These are phyloP conservation scores for Sporothrix variecibatus DNA, from an alignment of 2,329 filamentous ascomycete genomes.

Conservation along the genomic window DNA sequence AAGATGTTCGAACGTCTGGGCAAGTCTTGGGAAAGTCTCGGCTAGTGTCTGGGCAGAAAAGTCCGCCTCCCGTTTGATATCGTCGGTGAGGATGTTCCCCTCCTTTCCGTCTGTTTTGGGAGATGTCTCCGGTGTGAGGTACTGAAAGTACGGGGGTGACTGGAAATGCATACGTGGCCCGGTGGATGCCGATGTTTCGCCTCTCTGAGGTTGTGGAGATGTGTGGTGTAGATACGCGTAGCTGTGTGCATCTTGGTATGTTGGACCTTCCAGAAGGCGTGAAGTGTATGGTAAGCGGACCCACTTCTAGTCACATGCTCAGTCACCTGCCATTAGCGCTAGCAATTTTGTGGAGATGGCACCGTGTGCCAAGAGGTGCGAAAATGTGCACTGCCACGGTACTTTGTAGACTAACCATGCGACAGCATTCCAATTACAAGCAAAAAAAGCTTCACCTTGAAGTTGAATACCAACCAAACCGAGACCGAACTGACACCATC, in stretches of 20 bases:
- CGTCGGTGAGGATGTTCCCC: background rate
- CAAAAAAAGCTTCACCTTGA: conserved; percentile 9
- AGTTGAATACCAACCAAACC: too few species aligned
- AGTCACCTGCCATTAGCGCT: conserved; percentile 12
- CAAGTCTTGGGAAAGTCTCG: background rate
- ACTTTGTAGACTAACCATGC: too few species aligned
- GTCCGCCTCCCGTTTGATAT: background rate
- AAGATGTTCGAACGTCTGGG: conserved; percentile 4
- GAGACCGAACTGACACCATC: background rate
- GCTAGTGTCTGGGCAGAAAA: conserved; percentile 19
- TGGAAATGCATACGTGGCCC: background rate
- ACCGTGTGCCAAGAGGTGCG: conserved; percentile 13
- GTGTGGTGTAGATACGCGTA: background rate
- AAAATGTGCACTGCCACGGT: background rate
- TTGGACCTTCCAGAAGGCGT: too few species aligned
- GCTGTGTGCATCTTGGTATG: background rate
- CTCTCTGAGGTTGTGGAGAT: background rate
- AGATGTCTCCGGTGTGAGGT: background rate
- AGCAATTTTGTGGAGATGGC: background rate
- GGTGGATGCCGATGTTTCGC: background rate
- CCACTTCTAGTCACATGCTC: conserved; percentile 9
- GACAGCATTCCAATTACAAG: background rate
- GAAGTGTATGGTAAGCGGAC: background rate
- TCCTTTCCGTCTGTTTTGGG: background rate
- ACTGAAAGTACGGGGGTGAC: background rate